Evolutionary conservation across 768 basidiomycete species (phyloP).

Genomic region (Agaricus subrufescens): DNA sequence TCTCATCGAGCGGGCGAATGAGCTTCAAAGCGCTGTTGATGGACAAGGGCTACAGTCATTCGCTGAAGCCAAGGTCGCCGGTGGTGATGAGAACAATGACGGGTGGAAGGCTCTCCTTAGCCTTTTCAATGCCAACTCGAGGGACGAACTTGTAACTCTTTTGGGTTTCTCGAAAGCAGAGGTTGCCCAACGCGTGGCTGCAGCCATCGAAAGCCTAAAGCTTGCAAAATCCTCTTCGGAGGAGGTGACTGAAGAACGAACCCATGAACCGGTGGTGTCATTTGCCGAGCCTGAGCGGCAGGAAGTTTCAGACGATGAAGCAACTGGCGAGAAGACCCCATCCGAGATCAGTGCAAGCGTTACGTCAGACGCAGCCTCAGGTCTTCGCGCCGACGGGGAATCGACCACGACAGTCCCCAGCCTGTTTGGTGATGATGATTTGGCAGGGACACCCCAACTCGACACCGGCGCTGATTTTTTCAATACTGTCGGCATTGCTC

Average conservation of each 20-base stretch:
- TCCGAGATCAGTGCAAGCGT: slow-evolving; percentile 70
- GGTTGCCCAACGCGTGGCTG: slow-evolving; percentile 70
- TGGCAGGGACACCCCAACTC: slow-evolving; percentile 57
- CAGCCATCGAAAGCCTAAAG: slow-evolving; percentile 76
- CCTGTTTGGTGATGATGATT: slow-evolving; percentile 78
- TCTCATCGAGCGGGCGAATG: slow-evolving; percentile 70
- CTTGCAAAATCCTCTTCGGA: slow-evolving; percentile 36
- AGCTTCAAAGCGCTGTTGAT: slow-evolving; percentile 59
- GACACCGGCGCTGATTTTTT: slow-evolving; percentile 85
- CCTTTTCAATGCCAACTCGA: slow-evolving; percentile 83
- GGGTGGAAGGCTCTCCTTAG: slow-evolving; percentile 88
- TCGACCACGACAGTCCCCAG: slow-evolving; percentile 85
- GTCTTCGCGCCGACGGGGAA: slow-evolving; percentile 60
- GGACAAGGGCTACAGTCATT: slow-evolving; percentile 56
- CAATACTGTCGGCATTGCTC: slow-evolving; percentile 61
- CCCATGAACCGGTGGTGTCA: slow-evolving; percentile 75
- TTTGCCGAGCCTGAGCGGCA: slow-evolving; percentile 73
- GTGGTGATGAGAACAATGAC: slow-evolving; percentile 31
- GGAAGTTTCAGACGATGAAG: slow-evolving; percentile 30
- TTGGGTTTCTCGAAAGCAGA: slow-evolving; percentile 92
- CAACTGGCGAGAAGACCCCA: slow-evolving; percentile 50
- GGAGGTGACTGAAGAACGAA: slow-evolving; percentile 36
- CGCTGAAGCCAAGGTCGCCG: slow-evolving; percentile 53
- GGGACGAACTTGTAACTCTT: slow-evolving; percentile 85
- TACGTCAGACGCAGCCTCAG: slow-evolving; percentile 56